A percentile compares a stretch with the other conserved stretches of the same genome.
phyloP scores from a whole-genome alignment of 352 stramenopile species.

The Phytopythium litorale region DNA sequence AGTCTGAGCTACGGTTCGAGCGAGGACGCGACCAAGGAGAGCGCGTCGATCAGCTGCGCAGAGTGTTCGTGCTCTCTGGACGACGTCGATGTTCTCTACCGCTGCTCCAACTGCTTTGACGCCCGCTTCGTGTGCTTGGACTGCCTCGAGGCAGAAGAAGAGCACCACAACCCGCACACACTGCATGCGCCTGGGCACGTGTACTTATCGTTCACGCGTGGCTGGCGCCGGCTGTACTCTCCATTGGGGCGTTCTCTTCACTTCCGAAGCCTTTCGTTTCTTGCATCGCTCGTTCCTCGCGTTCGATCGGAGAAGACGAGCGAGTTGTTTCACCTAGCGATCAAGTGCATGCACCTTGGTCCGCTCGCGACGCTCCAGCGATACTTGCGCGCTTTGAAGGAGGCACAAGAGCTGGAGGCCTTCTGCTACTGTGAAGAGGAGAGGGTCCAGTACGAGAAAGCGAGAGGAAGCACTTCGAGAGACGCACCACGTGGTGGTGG shows the following conservation, averaged over 20 bases:
- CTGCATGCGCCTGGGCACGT: slow-evolving; percentile 60
- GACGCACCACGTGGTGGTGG: not conserved
- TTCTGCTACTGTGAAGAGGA: slow-evolving; percentile 67
- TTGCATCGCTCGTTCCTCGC: slow-evolving; percentile 49
- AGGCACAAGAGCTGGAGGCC: slow-evolving; percentile 54
- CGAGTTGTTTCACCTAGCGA: slow-evolving; percentile 59
- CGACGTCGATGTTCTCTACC: slow-evolving; percentile 38
- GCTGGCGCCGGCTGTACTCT: slow-evolving; percentile 32
- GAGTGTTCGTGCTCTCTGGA: slow-evolving; percentile 9
- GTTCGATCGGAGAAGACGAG: slow-evolving; percentile 44
- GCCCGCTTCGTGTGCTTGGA: slow-evolving; percentile 37
- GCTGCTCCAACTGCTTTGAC: slow-evolving; percentile 59
- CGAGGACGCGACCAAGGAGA: not conserved
- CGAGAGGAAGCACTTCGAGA: not conserved
- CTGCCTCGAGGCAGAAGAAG: slow-evolving; percentile 46
- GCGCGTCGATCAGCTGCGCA: not conserved
- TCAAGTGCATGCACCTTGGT: slow-evolving; percentile 62
- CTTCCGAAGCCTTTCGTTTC: slow-evolving; percentile 40
- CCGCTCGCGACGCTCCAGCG: slow-evolving; percentile 47
- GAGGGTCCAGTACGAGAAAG: slow-evolving; percentile 25
- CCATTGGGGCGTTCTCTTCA: slow-evolving; percentile 19
- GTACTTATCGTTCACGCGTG: slow-evolving; percentile 50
- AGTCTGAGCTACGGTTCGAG: not conserved
- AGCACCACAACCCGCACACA: slow-evolving; percentile 28
- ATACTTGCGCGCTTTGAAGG: slow-evolving; percentile 40